Evolutionary conservation across 1,139 yeast genomes (phyloP).

Genomic region (Suhomyces atakaporum): DNA sequence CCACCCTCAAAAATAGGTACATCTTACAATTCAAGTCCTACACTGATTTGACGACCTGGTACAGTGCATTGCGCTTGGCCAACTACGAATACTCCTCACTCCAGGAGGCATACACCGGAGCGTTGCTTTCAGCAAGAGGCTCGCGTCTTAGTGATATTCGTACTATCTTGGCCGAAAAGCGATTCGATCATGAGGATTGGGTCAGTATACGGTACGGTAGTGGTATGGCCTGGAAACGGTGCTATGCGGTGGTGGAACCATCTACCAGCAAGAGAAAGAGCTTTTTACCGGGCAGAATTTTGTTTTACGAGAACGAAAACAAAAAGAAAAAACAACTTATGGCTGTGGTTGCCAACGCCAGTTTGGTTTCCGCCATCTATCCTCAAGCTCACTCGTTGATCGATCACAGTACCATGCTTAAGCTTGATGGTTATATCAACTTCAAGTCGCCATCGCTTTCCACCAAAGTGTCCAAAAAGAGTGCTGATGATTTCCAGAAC

Average conservation of each 20-base stretch:
- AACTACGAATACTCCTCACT: constrained; percentile 76
- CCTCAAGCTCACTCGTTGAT: constrained; percentile 82
- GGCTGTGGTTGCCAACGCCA: constrained; percentile 75
- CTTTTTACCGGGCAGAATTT: constrained; percentile 56
- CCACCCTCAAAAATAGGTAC: constrained; percentile 86
- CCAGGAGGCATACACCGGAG: constrained; percentile 96
- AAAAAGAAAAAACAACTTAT: constrained; percentile 69
- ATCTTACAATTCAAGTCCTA: constrained; percentile 71
- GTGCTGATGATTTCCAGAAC: constrained; percentile 59
- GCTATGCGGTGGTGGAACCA: constrained; percentile 92
- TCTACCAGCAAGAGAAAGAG: constrained; percentile 43
- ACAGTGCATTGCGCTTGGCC: constrained; percentile 76
- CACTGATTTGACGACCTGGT: constrained; percentile 65
- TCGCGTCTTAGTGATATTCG: constrained; percentile 82
- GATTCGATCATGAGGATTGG: constrained; percentile 92
- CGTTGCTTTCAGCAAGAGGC: constrained; percentile 85
- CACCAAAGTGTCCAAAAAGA: constrained; percentile 41
- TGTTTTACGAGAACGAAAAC: constrained; percentile 64
- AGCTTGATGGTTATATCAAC: constrained; percentile 77
- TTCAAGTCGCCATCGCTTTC: constrained; percentile 51
- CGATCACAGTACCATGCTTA: constrained; percentile 84
- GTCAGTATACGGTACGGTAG: constrained; percentile 91
- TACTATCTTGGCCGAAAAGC: constrained; percentile 79
- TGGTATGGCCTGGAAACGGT: constrained; percentile 97
- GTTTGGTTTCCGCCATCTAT: constrained; percentile 86